Percentiles rank a stretch among this genome's conserved stretches.
Evolutionary conservation across 345 rosid genomes (phyloP).

Genomic region (Ceriops tagal): DNA sequence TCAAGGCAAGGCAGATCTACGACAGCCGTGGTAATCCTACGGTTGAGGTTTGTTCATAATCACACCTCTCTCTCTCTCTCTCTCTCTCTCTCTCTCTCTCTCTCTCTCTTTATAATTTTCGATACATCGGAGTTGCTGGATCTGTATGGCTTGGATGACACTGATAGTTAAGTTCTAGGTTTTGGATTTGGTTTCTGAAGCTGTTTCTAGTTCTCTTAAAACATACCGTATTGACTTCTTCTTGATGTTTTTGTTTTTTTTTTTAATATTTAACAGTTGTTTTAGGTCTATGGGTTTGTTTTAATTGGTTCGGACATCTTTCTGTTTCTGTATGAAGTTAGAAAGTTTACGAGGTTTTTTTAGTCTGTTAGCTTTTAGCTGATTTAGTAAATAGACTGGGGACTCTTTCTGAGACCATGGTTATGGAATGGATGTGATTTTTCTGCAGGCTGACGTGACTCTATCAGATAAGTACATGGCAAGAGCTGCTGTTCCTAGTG

Average conservation of each 20-base stretch:
- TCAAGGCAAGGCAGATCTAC: conserved; percentile 71
- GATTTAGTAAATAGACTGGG: background rate
- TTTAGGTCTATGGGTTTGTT: background rate
- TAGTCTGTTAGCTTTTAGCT: background rate
- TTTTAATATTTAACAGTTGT: background rate
- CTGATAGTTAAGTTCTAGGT: background rate
- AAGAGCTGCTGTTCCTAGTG: conserved; percentile 74
- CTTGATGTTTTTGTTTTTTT: background rate
- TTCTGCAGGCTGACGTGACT: conserved; percentile 42
- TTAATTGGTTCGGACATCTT: background rate
- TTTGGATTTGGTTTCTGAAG: background rate
- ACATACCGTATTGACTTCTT: too few species aligned
- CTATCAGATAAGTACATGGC: conserved; percentile 40
- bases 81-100: background rate
- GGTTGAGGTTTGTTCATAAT: conserved; percentile 48
- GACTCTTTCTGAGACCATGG: background rate
- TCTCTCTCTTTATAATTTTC: background rate
- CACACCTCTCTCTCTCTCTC: background rate
- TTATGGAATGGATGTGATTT: conserved; percentile 1
- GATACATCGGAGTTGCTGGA: background rate
- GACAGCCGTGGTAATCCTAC: conserved; percentile 78
- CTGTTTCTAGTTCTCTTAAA: too few species aligned
- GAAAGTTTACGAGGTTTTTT: background rate
- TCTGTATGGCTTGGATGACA: background rate
- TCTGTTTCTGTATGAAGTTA: background rate